Base-by-base conservation (phyloP, 495 filamentous ascomycete genomes). In the Pseudevernia furfuracea region DNA sequence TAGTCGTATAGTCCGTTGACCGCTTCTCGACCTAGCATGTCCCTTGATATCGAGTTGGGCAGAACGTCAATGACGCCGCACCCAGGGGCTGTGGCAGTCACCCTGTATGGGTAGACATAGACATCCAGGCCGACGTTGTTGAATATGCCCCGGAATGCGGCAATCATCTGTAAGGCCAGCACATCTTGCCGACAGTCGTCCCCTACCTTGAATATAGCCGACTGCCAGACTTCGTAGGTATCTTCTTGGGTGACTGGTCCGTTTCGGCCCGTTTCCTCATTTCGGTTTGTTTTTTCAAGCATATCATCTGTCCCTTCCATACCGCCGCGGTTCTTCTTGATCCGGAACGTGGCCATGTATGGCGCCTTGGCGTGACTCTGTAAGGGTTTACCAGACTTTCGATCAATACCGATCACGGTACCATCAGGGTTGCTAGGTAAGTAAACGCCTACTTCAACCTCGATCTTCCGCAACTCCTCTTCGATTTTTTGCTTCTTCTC, bases 401-500 rank as follows among this genome's bases (percentile, higher is more conserved):
- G 87, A 74, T 99, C 95, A 70, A 99, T 97, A 23, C 95, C 95
- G 67, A 99, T 89, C 30, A 99, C 94, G 25, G 92, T 88, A 38
- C 94, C 93, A 59, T 99, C 95, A 3, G 95, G 93, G 72, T 99
- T 97, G 72, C 91, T 94, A 0, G 95, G 95, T 30, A 99, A 80
- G 72, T 99, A 99, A 21, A 97, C 94, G 21, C 95, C 95, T 56
- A 97, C 90, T 63, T 96, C 94, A 10, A 99, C 89, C 69, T 93
- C 87, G 71, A 99, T 96, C 73, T 96, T 95, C 60, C 93, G 89
- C 11, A 99, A 80, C 71, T 99, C 95, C 75, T 99, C 95, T 72
- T 97, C 95, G 65, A 99, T 97, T 77, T 97, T 99, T 71, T 94
- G 87, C 73, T 96, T 97, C 82, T 99, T 99, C 78, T 96, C 95